Base-by-base conservation (phyloP, 805 yeast species). In the Candida pseudofarinosa region DNA sequence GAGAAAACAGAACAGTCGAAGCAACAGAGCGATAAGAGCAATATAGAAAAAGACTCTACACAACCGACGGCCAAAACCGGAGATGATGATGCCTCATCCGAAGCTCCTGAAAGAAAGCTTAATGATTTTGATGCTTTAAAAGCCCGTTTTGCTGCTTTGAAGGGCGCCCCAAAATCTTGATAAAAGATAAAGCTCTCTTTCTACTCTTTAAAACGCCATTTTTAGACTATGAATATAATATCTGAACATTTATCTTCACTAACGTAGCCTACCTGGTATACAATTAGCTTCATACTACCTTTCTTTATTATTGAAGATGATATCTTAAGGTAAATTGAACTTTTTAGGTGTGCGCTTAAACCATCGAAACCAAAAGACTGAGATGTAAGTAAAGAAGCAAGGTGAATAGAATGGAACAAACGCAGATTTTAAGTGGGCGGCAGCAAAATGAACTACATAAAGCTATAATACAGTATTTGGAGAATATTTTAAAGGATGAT, bases 101-200 rank as follows among this genome's bases (percentile, higher is more conserved):
- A 55, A 59, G 68, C 16, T 67, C 62, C 48, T 63, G 68, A 19
- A 74, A 78, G 17, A 60, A 63, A 38, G 7, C 14, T 32, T 32
- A 65, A 71, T 40, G 88, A 83, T 42, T 63, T 85, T 38, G 90
- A 83, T 51, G 83, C 77, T 4, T 62, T 86, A 41, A 76, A 77
- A 55, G 83, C 80, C 44, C 67, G 95, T 41, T 85, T 86, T 62
- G 91, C 83, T n/a, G 90, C 90, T 2, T 66, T 89, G 48, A 85
- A 67, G 54, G 49, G 65, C 2, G 42, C 39, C 2, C 32, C 39
- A 14, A 38, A 18, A 33, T 37, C 35, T 14, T n/a, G n/a, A 32
- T 28, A 10, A 13, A 10, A 28, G 31, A 13, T 28, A 28, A 13
- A 28, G 13, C 10, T 28, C 31, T 10, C 31, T 28, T 28, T 13